Percentiles rank a stretch among this genome's conserved stretches.
phyloP scores from a whole-genome alignment of 345 rosid species.

The Hypericum androsaemum region DNA sequence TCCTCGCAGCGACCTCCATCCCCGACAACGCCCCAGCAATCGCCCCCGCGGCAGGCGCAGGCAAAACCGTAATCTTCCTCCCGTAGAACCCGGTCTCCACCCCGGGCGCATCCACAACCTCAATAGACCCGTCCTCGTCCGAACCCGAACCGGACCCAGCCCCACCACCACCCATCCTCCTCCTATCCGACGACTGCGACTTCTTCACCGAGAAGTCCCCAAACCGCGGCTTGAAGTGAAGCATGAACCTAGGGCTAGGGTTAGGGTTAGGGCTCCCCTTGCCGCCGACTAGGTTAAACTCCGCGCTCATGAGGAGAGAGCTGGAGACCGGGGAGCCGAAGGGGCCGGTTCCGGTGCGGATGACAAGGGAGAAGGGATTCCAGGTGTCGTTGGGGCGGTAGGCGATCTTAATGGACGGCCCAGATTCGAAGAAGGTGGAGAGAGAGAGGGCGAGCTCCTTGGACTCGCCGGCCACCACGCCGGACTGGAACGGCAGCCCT shows the following conservation, averaged over 20 bases:
- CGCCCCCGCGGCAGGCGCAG: slow-evolving; percentile 26
- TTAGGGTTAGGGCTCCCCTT: slow-evolving; percentile 66
- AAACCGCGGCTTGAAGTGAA: slow-evolving; percentile 76
- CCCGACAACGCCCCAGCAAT: too few species aligned
- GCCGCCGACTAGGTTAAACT: slow-evolving; percentile 50
- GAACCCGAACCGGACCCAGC: slow-evolving; percentile 24
- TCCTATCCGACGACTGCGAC: slow-evolving; percentile 46
- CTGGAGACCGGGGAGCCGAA: slow-evolving; percentile 68
- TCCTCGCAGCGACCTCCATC: not conserved
- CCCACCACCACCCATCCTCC: slow-evolving; percentile 6
- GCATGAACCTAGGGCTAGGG: slow-evolving; percentile 83
- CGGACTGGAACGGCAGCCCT: slow-evolving; percentile 86
- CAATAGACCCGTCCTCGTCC: slow-evolving; percentile 49
- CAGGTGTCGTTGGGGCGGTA: slow-evolving; percentile 88
- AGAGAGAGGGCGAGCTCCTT: slow-evolving; percentile 74
- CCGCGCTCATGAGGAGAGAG: slow-evolving; percentile 89
- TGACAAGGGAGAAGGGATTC: slow-evolving; percentile 75
- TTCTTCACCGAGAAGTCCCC: slow-evolving; percentile 90
- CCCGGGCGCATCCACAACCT: slow-evolving; percentile 37
- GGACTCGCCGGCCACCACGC: slow-evolving; percentile 80
- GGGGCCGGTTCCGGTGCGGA: slow-evolving; percentile 78
- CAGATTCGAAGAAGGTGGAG: slow-evolving; percentile 69
- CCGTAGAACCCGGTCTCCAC: slow-evolving; percentile 21
- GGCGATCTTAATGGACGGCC: slow-evolving; percentile 68
- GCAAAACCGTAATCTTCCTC: slow-evolving; percentile 30